Percentiles rank a stretch among this genome's conserved stretches.
Conservation (phyloP, 495 filamentous ascomycete genomes). For the Penicillium waksmanii region DNA sequence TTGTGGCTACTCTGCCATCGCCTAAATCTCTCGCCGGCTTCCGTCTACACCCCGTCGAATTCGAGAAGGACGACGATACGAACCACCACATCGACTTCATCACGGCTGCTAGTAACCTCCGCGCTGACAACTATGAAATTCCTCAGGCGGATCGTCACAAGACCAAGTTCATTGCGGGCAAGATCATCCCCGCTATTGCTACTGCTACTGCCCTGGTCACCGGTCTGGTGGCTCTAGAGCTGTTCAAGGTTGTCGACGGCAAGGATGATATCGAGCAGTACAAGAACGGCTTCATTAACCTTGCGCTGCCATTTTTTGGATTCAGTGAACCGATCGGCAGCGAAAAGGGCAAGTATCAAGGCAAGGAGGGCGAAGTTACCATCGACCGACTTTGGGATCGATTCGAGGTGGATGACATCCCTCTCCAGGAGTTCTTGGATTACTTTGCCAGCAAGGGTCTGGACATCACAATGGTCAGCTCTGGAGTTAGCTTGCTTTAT, state of each 20-base stretch:
- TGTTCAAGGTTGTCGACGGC: slow-evolving; percentile 96
- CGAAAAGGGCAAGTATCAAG: slow-evolving; percentile 85
- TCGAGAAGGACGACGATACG: slow-evolving; percentile 98
- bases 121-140: slow-evolving; percentile 97
- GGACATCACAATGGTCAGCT: slow-evolving; percentile 89
- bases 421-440: slow-evolving; percentile 79
- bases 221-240: slow-evolving; percentile 87
- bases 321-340: slow-evolving; percentile 96
- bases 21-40: slow-evolving; percentile 82
- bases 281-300: slow-evolving; percentile 98
- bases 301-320: slow-evolving; percentile 95
- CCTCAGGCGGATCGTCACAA: slow-evolving; percentile 88
- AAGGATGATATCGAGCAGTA: slow-evolving; percentile 95
- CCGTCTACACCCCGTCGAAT: slow-evolving; percentile 89
- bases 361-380: slow-evolving; percentile 71
- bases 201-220: slow-evolving; percentile 97
- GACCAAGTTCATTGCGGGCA: slow-evolving; percentile 99
- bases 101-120: slow-evolving; percentile 92
- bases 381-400: slow-evolving; percentile 98
- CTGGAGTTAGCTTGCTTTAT: slow-evolving; percentile 94
- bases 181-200: slow-evolving; percentile 98
- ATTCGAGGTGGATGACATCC: slow-evolving; percentile 88
- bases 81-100: slow-evolving; percentile 99
- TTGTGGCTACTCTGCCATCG: slow-evolving; percentile 69
- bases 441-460: slow-evolving; percentile 81